Evolutionary conservation across 2,329 filamentous ascomycete genomes (phyloP).

Genomic region (Aaosphaeria arxii): DNA sequence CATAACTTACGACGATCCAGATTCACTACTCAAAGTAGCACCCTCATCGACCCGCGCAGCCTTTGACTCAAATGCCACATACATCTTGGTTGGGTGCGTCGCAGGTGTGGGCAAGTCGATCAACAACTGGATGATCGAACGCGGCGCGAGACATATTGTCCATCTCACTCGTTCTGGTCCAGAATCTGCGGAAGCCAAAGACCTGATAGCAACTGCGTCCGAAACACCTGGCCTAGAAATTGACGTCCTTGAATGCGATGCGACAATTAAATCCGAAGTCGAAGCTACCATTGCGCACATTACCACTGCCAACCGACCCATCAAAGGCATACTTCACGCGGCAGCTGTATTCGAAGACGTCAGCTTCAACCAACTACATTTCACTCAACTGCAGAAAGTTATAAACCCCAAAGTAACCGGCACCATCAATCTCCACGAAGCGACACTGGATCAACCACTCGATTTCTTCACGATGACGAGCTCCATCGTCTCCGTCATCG

Average conservation of each 20-base stretch:
- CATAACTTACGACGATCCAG: constrained; percentile 13
- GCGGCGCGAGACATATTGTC: constrained; percentile 14
- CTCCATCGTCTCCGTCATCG: constrained; percentile 18
- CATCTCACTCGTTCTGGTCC: constrained; percentile 13
- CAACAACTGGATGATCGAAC: constrained; percentile 12
- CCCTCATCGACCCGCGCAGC: constrained; percentile 1
- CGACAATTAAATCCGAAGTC: constrained; percentile 3
- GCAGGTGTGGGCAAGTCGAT: constrained; percentile 17
- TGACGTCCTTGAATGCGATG: constrained; percentile 4
- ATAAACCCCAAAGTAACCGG: constrained; percentile 15
- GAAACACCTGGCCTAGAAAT: constrained; percentile 8
- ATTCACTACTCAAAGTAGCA: constrained; percentile 1
- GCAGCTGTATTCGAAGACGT: constrained; percentile 1
- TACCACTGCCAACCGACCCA: not conserved
- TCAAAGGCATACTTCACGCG: constrained; percentile 1
- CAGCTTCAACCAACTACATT: constrained; percentile 1
- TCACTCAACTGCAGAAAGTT: constrained; percentile 12
- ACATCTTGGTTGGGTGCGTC: constrained; percentile 21
- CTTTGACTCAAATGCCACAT: constrained; percentile 7
- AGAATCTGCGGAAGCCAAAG: not conserved
- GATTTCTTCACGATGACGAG: constrained; percentile 31
- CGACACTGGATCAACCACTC: constrained; percentile 1
- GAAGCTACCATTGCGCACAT: not conserved
- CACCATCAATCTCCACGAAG: constrained; percentile 22
- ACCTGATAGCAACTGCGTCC: constrained; percentile 7